phyloP scores from a whole-genome alignment of 352 stramenopile genomes.

The Pythium periplocum region DNA sequence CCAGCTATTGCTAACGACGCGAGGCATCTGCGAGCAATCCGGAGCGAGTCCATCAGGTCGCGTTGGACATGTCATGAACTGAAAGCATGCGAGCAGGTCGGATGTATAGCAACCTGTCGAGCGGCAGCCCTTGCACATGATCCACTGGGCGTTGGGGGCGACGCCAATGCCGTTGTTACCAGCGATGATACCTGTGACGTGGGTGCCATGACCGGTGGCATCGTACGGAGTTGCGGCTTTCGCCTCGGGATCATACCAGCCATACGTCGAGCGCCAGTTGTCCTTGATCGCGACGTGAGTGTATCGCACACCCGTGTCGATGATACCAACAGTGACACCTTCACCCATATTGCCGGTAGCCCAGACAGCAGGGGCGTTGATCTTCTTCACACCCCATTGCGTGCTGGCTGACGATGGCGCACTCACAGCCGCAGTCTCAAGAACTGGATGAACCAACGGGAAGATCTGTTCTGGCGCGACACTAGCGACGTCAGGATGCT shows the following conservation, averaged over 20 bases:
- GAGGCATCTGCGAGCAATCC: constrained; percentile 26
- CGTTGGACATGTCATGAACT: constrained; percentile 35
- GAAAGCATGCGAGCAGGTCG: constrained; percentile 20
- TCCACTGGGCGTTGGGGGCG: constrained; percentile 28
- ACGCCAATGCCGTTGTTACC: constrained; percentile 29
- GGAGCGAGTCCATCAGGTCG: constrained; percentile 10
- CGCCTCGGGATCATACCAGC: constrained; percentile 26
- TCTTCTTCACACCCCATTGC: constrained; percentile 28
- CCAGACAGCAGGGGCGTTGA: constrained; percentile 25
- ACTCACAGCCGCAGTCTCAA: neutral
- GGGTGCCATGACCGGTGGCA: constrained; percentile 21
- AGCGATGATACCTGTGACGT: constrained; percentile 31
- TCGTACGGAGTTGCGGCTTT: constrained; percentile 15
- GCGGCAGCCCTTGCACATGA: constrained; percentile 23
- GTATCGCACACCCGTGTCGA: constrained; percentile 25
- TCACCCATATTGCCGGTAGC: constrained; percentile 17
- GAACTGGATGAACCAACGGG: neutral
- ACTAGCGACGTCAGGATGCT: constrained; percentile 7
- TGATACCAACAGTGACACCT: constrained; percentile 21
- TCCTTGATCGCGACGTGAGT: constrained; percentile 22
- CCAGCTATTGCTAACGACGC: constrained; percentile 31
- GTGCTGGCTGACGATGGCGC: neutral
- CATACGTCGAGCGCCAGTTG: constrained; percentile 22
- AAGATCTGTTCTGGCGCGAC: constrained; percentile 14
- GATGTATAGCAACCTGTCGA: constrained; percentile 9